Evolutionary conservation across 768 basidiomycete genomes (phyloP), one percentile per base, ranked within the genome.

Genomic region (Phaeotremella skinneri): DNA sequence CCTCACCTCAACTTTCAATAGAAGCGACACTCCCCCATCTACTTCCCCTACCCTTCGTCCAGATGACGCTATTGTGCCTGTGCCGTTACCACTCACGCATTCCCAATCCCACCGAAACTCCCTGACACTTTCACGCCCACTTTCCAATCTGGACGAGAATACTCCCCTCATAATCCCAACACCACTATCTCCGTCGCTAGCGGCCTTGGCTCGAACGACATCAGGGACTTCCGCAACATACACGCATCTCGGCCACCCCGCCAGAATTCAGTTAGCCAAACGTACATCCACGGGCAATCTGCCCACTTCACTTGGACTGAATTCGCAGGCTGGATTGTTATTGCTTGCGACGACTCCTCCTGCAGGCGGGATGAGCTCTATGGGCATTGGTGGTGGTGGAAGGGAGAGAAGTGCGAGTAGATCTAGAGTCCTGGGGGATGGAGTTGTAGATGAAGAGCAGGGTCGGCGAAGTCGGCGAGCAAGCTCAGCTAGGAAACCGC

Each of bases 1-100:
- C 57, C 87, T 94, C 60, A 88, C 91, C 3, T 67, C 30, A 50
- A 50, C 49, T 9, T 50, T 50, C 49, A 21, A 50, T 26, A 11
- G 25, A 5, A 50, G 25, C 49, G 17, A 11, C 31, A 14, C 51
- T 17, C n/a, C 31, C 51, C 30, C 27, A 25, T 16, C 23, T 14
- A 14, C 55, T 6, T 45, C 59, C 49, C 21, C 30, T 23, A 45
- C 34, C 58, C 61, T 27, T 56, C 58, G 23, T 31, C 45, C 23
- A 30, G 29, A 9, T 32, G 20, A 51, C 37, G 37, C 4, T 11
- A 37, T 21, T 30, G 48, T n/a, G 27, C 34, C 52, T n/a, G n/a
- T n/a, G n/a, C n/a, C 23, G 43, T 61, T 16, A 30, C 61, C 2
- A 51, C 58, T 59, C 66, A 4, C 53, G 58, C 3, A 63, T 64